These are phyloP conservation scores for Phytophthora palmivora DNA, from an alignment of 352 stramenopile genomes.

Conservation along the genomic window DNA sequence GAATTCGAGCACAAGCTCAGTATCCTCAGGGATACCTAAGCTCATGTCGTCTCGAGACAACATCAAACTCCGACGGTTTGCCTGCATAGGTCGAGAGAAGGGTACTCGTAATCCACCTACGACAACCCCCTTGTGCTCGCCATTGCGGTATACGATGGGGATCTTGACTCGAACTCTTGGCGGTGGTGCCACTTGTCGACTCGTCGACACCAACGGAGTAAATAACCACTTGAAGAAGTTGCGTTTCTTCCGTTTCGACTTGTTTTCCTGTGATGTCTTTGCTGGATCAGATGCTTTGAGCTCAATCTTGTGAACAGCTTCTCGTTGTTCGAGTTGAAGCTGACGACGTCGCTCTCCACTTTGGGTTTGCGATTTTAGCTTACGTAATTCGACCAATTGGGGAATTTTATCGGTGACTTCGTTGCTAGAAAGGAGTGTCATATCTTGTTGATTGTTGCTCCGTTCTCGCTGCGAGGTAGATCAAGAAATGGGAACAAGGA, in stretches of 20 bases:
- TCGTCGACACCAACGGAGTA: conserved; percentile 25
- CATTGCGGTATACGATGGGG: conserved; percentile 36
- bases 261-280: conserved; percentile 7
- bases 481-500: conserved; percentile 24
- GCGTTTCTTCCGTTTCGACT: conserved; percentile 28
- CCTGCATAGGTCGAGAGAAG: conserved; percentile 42
- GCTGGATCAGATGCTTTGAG: neutral
- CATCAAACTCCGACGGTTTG: conserved; percentile 28
- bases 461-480: conserved; percentile 4
- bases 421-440: conserved; percentile 13
- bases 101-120: conserved; percentile 36
- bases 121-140: conserved; percentile 38
- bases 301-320: conserved; percentile 18
- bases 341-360: conserved; percentile 23
- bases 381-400: conserved; percentile 15
- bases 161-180: conserved; percentile 41
- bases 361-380: conserved; percentile 26
- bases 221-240: conserved; percentile 40
- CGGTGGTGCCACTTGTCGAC: conserved; percentile 24
- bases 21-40: conserved; percentile 30
- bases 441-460: neutral
- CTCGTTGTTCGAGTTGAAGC: conserved; percentile 17
- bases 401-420: neutral
- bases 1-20: conserved; percentile 27
- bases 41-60: conserved; percentile 22